phyloP scores from a whole-genome alignment of 305 asterid genomes.

The Fraxinus greggii region DNA sequence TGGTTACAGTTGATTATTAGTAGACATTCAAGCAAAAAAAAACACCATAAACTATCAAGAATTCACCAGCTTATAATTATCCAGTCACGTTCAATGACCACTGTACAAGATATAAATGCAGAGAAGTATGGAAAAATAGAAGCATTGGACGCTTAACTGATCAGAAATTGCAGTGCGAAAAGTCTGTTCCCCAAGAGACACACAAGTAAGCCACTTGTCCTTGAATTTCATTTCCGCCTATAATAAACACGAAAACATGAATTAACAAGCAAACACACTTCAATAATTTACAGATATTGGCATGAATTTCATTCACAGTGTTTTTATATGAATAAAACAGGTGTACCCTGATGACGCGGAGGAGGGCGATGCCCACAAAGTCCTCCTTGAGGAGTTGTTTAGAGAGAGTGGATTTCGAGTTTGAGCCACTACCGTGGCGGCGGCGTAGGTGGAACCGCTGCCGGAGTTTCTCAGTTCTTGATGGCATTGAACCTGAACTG shows the following conservation, averaged over 20 bases:
- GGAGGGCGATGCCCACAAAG: constrained; percentile 86
- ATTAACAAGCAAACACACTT: constrained; percentile 16
- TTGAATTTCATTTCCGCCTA: constrained; percentile 94
- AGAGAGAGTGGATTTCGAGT: constrained; percentile 22
- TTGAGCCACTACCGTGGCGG: constrained; percentile 27
- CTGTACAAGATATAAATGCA: background rate
- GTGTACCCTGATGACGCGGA: constrained; percentile 60
- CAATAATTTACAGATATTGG: background rate
- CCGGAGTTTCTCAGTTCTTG: constrained; percentile 50
- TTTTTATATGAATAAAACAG: background rate
- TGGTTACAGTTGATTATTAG: background rate
- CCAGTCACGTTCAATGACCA: background rate
- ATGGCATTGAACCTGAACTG: constrained; percentile 40
- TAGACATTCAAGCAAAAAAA: background rate
- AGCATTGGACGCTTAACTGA: constrained; percentile 43
- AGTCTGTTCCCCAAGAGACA: constrained; percentile 92
- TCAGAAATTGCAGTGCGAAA: constrained; percentile 73
- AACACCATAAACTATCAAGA: background rate
- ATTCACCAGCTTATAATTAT: background rate
- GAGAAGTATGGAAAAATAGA: background rate
- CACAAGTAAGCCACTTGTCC: constrained; percentile 94
- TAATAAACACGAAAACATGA: constrained; percentile 18
- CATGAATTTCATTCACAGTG: background rate
- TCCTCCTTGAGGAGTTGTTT: constrained; percentile 53
- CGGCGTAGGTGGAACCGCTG: constrained; percentile 51